Evolutionary conservation across 164 flowering plant species (phyloP), one percentile per base, ranked within the genome.

Genomic region (Magnolia sinica): DNA sequence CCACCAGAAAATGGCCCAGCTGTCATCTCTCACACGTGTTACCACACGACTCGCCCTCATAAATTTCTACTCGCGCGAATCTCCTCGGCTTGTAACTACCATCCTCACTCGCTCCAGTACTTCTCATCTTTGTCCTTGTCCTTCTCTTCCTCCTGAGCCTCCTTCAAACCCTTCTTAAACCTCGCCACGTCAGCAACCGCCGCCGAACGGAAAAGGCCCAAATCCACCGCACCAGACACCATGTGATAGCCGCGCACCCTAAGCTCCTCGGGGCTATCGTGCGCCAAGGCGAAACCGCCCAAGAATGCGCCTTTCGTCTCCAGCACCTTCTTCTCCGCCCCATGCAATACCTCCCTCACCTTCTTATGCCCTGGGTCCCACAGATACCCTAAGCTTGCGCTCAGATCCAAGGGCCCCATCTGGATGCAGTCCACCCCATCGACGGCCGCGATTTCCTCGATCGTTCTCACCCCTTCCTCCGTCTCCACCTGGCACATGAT

Each of bases 301-400:
- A 95, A 74, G 59, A 76, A 89, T 1, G 90, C 89, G 22, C 86
- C 87, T 67, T 55, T 55, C 24, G 51, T 59, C 50, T 2, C 14
- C 81, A 91, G 68, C 73, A 92, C 98, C 37, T 72, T 88, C 78
- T 86, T 90, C 93, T 95, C 98, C 1, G 93, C 98, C 37, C 1
- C 73, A 19, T 81, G 58, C 89, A 91, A 49, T 85, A 82, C 80
- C 84, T 88, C 89, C 84, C 80, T 88, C 76, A 91, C 97, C 78
- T 95, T 95, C 91, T 86, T 85, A 82, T 91, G 77, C 75, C 92
- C 97, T 0, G 97, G 97, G 70, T 95, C 98, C 93, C 97, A 91
- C 83, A 95, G 68, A 76, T 88, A 91, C 78, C 98, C 98, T 82
- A 95, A 75, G 81, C 91, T 90, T 6, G 92, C 96, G 77, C 97